Conservation (phyloP, 208 protist genomes). For the Crithidia bombi region DNA sequence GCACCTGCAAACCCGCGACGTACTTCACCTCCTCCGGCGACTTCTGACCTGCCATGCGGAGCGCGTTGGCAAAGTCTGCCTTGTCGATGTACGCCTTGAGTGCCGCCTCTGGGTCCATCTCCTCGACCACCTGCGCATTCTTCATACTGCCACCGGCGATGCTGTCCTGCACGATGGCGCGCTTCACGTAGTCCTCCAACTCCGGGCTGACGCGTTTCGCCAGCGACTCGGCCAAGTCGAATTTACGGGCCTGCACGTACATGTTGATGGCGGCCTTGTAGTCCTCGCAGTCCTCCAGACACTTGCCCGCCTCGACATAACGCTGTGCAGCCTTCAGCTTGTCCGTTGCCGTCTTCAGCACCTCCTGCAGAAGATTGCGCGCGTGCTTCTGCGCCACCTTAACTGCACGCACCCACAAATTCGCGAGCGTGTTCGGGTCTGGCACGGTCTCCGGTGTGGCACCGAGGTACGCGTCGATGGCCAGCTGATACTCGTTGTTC, state of each 20-base stretch:
- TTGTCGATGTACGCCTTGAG: conserved; percentile 89
- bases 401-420: conserved; percentile 94
- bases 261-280: conserved; percentile 94
- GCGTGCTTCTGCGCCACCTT: conserved; percentile 94
- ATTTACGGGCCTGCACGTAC: conserved; percentile 93
- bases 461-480: conserved; percentile 95
- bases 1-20: conserved; percentile 77
- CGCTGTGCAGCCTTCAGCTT: conserved; percentile 84
- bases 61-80: conserved; percentile 81
- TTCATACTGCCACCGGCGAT: conserved; percentile 79
- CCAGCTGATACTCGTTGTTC: conserved; percentile 92
- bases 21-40: conserved; percentile 72
- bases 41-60: conserved; percentile 77
- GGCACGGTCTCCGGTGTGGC: conserved; percentile 68
- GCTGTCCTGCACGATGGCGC: conserved; percentile 88
- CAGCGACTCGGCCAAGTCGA: conserved; percentile 90
- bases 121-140: conserved; percentile 85
- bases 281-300: conserved; percentile 91
- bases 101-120: conserved; percentile 89
- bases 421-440: conserved; percentile 76
- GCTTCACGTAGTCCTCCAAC: conserved; percentile 89
- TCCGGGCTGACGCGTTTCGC: conserved; percentile 88
- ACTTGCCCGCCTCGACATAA: conserved; percentile 89
- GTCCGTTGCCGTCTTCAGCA: conserved; percentile 67
- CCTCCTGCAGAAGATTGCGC: conserved; percentile 81